phyloP scores from a whole-genome alignment of 129 eudicot species.

The Flaveria bidentis region DNA sequence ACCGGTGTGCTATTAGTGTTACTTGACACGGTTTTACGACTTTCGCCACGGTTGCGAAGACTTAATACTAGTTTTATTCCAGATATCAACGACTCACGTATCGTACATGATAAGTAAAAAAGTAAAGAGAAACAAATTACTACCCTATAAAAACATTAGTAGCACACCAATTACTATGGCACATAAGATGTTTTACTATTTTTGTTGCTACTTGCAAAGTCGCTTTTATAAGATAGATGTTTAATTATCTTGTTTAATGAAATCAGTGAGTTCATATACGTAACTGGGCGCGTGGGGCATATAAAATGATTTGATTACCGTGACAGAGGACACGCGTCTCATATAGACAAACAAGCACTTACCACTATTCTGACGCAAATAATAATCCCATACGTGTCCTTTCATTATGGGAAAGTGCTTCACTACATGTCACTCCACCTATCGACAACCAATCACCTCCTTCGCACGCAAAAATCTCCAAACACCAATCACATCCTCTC shows the following conservation, averaged over 20 bases:
- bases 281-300: conserved; percentile 23
- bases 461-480: conserved; percentile 43
- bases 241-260: neutral
- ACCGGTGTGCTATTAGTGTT: too few species aligned
- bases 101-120: too few species aligned
- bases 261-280: neutral
- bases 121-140: too few species aligned
- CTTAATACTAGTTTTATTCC: too few species aligned
- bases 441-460: conserved; percentile 24
- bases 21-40: too few species aligned
- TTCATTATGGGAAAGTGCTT: conserved; percentile 36
- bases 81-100: too few species aligned
- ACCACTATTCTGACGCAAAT: conserved; percentile 41
- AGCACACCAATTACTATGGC: too few species aligned
- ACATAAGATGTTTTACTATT: too few species aligned
- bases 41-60: too few species aligned
- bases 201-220: too few species aligned
- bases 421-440: conserved; percentile 33
- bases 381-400: conserved; percentile 46
- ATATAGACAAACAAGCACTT: conserved; percentile 39
- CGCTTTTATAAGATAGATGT: too few species aligned
- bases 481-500: conserved; percentile 39
- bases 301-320: neutral
- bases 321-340: conserved; percentile 55
- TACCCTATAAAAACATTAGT: too few species aligned